Evolutionary conservation across 2,329 filamentous ascomycete genomes (phyloP).

Genomic region (Kalaharituber pfeilii): DNA sequence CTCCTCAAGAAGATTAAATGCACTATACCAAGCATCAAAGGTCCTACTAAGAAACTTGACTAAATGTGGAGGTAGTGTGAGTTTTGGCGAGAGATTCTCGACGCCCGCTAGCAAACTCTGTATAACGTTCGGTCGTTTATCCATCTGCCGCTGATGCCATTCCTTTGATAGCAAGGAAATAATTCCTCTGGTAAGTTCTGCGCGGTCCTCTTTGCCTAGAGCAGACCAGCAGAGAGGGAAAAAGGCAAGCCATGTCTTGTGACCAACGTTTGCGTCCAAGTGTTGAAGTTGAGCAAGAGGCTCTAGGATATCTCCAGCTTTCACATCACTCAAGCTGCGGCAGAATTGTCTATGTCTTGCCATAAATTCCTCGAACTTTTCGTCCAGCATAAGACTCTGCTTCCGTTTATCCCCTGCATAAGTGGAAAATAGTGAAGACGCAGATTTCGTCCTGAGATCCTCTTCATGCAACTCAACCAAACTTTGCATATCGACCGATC

Average conservation of each 20-base stretch:
- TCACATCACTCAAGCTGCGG: slow-evolving; percentile 65
- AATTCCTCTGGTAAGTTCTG: slow-evolving; percentile 77
- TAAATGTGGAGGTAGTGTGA: slow-evolving; percentile 87
- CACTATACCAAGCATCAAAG: slow-evolving; percentile 96
- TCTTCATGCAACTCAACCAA: slow-evolving; percentile 60
- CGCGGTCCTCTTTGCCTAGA: slow-evolving; percentile 68
- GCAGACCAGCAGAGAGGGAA: slow-evolving; percentile 93
- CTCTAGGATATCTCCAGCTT: slow-evolving; percentile 73
- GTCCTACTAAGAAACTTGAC: slow-evolving; percentile 89
- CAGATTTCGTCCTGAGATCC: slow-evolving; percentile 63
- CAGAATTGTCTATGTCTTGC: slow-evolving; percentile 67
- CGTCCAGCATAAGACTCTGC: slow-evolving; percentile 54
- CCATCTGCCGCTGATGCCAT: slow-evolving; percentile 83
- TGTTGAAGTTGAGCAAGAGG: slow-evolving; percentile 87
- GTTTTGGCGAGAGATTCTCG: slow-evolving; percentile 65
- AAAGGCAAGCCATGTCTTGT: slow-evolving; percentile 75
- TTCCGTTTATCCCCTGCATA: slow-evolving; percentile 53
- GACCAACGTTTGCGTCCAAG: slow-evolving; percentile 60
- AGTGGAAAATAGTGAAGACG: slow-evolving; percentile 54
- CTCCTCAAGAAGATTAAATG: slow-evolving; percentile 75
- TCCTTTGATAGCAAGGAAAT: slow-evolving; percentile 86
- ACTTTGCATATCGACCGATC: slow-evolving; percentile 73
- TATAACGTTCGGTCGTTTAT: slow-evolving; percentile 87
- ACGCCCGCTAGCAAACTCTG: slow-evolving; percentile 80
- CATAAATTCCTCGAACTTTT: slow-evolving; percentile 65